Base-by-base conservation (phyloP, 805 yeast genomes). In the Naumovozyma baii region DNA sequence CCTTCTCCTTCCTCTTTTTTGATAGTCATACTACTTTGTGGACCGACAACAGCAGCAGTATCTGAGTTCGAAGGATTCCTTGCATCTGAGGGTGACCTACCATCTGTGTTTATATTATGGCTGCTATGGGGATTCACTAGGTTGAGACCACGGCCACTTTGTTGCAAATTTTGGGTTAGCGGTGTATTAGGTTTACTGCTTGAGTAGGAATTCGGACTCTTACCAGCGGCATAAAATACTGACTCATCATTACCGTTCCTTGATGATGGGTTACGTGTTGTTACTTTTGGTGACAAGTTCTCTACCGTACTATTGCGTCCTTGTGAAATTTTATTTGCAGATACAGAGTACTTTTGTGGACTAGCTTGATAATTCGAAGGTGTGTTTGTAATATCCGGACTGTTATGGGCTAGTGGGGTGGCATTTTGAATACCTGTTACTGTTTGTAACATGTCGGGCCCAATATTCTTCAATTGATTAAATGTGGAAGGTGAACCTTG, bases 361-460 rank as follows among this genome's bases (percentile, higher is more conserved):
- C 26, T 22, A 7, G 9, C 26, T 22, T 7, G 26, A 22, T 22
- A 10, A 22, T n/a, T n/a, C n/a, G 26, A 7, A 22, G 26, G 26
- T 22, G 26, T 22, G 10, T 22, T 7, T 10, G 26, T 22, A 7
- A 22, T 22, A 7, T 22, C 26, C 7, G 26, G 10, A 22, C 10
- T 22, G 10, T 10, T 22, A 22, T 7, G 9, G 10, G 10, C 26
- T 10, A 10, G 9, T 22, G 26, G 26, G 9, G 26, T 22, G 10
- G 26, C 10, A 22, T 7, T 10, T 19, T 46, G 50, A 20, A 51
- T 38, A 22, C 42, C 46, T 13, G 43, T 38, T 18, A 51, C 39
- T 17, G 42, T 42, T 16, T 49, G 55, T 19, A 47, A 41, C 22
- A 51, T 30, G 19, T 48, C 54, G 12, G 46, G 44, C 16, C 29